Evolutionary conservation across 2,329 filamentous ascomycete genomes (phyloP), one percentile per base, ranked within the genome.

Genomic region (Fusarium decemcellulare): DNA sequence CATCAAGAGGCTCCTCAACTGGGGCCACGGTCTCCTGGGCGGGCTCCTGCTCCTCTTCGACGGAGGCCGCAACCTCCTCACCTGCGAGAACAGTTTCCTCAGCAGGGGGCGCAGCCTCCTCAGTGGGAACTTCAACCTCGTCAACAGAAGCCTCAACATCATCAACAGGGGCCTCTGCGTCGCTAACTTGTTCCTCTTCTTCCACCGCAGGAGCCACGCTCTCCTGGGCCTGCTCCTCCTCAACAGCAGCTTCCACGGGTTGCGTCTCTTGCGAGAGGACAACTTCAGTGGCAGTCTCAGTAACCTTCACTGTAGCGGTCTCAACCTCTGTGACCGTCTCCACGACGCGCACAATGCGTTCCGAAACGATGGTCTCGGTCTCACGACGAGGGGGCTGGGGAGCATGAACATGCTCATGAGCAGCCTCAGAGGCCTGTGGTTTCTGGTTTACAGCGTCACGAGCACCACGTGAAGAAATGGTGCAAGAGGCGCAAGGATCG

Each of bases 291-390:
- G 81, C 77, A 10, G 74, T 76, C 39, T 73, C 73, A 8, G 74
- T 76, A 6, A 77, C 68, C 32, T 71, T 75, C 29, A 75, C 56
- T 12, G 76, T 78, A 16, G 76, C 71, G 8, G 75, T 79, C 65
- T 79, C 75, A 27, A 78, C 75, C 54, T 77, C 71, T 2, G 77
- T 81, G 2, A 78, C 74, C 8, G 80, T 83, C 65, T 81, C 77
- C 10, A 81, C 72, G 7, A 82, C 68, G 3, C 74, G 74, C 11
- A 81, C 74, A 0, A 76, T 68, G 29, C 68, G 63, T 48, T 77
- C 68, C 18, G 71, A 71, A 27, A 71, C 59, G 6, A 71, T 60
- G 0, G 65, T 65, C 55, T 72, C 67, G 3, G 23, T 67, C 57
- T 79, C 75, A 8, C 75, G 74, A 4, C 56, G 52, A 9, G 40